These are phyloP conservation scores for Coniochaeta prunicola DNA, from an alignment of 2,329 filamentous ascomycete species.

Conservation along the genomic window DNA sequence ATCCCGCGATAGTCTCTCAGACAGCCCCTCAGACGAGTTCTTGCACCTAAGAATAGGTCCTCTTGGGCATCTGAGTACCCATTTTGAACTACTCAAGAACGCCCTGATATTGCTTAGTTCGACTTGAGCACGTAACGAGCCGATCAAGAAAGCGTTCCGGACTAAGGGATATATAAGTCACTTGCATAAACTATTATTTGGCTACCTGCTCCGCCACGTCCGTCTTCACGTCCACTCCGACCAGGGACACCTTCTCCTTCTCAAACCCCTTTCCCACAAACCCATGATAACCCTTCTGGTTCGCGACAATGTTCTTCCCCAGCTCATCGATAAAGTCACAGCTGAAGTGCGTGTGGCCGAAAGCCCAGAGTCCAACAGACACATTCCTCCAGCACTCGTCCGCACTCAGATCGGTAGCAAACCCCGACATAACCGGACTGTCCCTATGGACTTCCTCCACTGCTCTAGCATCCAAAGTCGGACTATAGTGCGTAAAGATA, in stretches of 20 bases:
- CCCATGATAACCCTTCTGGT: conserved; percentile 22
- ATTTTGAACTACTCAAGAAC: too few relatives aligned
- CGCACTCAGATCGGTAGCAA: conserved; percentile 30
- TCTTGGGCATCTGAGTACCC: too few relatives aligned
- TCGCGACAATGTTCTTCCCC: conserved; percentile 16
- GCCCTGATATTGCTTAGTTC: too few relatives aligned
- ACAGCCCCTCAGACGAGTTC: too few relatives aligned
- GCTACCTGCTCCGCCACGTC: neutral
- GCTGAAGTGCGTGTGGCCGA: conserved; percentile 41
- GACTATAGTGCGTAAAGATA: conserved; percentile 11
- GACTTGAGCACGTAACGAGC: too few relatives aligned
- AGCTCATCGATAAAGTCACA: conserved; percentile 26
- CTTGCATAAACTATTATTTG: too few relatives aligned
- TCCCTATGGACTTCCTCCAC: conserved; percentile 4
- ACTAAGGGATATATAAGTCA: too few relatives aligned
- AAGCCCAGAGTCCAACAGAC: conserved; percentile 34
- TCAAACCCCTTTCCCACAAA: neutral
- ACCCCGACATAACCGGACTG: conserved; percentile 15
- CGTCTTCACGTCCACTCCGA: neutral
- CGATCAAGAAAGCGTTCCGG: too few relatives aligned
- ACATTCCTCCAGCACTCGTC: conserved; percentile 29
- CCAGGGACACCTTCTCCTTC: neutral
- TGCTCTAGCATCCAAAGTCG: conserved; percentile 7
- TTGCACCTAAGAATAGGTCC: too few relatives aligned
- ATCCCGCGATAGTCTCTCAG: too few relatives aligned